Percentiles rank a stretch among this genome's conserved stretches.
Conservation (phyloP, 1,284 basidiomycete genomes). For the Phlebopus sp. region DNA sequence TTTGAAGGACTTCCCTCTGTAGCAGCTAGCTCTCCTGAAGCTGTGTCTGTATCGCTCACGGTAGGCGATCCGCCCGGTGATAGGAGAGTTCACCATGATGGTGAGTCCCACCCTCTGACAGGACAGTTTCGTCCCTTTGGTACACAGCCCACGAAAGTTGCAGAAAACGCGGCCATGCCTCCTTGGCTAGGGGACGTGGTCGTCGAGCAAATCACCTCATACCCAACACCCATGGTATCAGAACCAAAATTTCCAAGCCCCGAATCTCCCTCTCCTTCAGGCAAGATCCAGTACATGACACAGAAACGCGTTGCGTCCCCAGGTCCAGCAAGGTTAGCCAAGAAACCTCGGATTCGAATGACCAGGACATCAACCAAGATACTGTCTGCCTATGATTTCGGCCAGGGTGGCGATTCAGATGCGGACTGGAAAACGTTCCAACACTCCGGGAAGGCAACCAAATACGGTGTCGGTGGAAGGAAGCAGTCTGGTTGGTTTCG, state of each 20-base stretch:
- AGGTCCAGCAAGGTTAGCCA: constrained; percentile 1
- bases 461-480: constrained; percentile 19
- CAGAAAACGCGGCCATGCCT: neutral
- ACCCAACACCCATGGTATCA: neutral
- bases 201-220: neutral
- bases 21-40: neutral
- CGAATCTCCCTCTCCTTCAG: neutral
- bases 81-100: neutral
- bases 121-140: neutral
- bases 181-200: constrained; percentile 8
- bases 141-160: neutral
- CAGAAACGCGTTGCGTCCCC: constrained; percentile 3
- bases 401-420: constrained; percentile 39
- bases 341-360: constrained; percentile 1
- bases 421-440: constrained; percentile 48
- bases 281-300: neutral
- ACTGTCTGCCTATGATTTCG: constrained; percentile 34
- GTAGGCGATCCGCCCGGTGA: too few species aligned
- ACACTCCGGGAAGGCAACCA: constrained; percentile 29
- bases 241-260: neutral
- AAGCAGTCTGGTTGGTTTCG: constrained; percentile 37
- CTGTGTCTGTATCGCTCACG: neutral
- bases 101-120: neutral
- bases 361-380: neutral
- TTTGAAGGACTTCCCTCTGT: neutral